Percentiles rank a stretch among this genome's conserved stretches.
These are phyloP conservation scores for Aaosphaeria arxii DNA, from an alignment of 2,329 filamentous ascomycete species.

Conservation along the genomic window DNA sequence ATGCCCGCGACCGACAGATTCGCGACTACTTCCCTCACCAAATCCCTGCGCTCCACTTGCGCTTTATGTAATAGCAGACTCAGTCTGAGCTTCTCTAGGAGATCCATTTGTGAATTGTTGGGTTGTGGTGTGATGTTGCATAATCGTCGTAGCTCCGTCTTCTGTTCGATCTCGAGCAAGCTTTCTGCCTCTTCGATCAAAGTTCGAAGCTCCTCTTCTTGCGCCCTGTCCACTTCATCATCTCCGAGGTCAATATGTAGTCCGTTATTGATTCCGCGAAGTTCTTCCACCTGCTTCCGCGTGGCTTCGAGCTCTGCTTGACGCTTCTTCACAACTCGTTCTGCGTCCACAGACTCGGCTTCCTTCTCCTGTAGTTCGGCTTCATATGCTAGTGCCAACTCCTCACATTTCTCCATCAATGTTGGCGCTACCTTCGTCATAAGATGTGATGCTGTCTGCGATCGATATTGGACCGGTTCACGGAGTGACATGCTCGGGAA, in stretches of 20 bases:
- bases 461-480: slow-evolving; percentile 36
- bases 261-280: slow-evolving; percentile 34
- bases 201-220: slow-evolving; percentile 36
- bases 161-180: slow-evolving; percentile 45
- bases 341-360: slow-evolving; percentile 45
- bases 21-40: slow-evolving; percentile 66
- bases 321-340: slow-evolving; percentile 54
- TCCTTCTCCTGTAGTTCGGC: slow-evolving; percentile 74
- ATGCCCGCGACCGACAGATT: slow-evolving; percentile 67
- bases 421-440: slow-evolving; percentile 60
- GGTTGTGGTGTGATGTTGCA: slow-evolving; percentile 17
- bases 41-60: slow-evolving; percentile 58
- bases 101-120: slow-evolving; percentile 35
- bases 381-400: slow-evolving; percentile 58
- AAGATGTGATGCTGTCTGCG: slow-evolving; percentile 55
- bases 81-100: slow-evolving; percentile 53
- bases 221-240: slow-evolving; percentile 30
- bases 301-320: slow-evolving; percentile 64
- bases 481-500: slow-evolving; percentile 20
- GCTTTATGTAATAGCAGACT: slow-evolving; percentile 57
- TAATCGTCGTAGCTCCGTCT: slow-evolving; percentile 34
- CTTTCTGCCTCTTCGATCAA: slow-evolving; percentile 40
- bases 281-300: slow-evolving; percentile 58
- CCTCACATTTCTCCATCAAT: slow-evolving; percentile 46
- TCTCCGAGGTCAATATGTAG: slow-evolving; percentile 31